These are phyloP conservation scores for Didymella exigua DNA, from an alignment of 2,329 filamentous ascomycete genomes.

Conservation along the genomic window DNA sequence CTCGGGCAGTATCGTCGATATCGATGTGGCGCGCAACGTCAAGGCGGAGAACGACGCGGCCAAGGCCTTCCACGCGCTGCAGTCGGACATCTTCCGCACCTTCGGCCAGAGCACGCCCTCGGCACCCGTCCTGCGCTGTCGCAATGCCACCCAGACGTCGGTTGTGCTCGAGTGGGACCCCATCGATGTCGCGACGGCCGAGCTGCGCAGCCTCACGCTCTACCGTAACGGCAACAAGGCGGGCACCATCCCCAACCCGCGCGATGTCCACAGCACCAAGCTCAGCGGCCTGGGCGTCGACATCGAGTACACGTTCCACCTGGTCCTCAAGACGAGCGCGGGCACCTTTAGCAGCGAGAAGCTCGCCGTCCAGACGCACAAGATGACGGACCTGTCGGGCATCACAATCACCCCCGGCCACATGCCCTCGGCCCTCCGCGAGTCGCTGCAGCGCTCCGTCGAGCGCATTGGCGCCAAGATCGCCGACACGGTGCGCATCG, in stretches of 20 bases:
- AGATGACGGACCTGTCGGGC: slow-evolving; percentile 96
- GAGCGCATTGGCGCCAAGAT: slow-evolving; percentile 92
- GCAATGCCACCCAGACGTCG: slow-evolving; percentile 98
- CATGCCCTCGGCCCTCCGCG: slow-evolving; percentile 73
- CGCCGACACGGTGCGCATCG: slow-evolving; percentile 87
- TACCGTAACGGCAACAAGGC: slow-evolving; percentile 98
- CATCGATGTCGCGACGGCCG: slow-evolving; percentile 88
- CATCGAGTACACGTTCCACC: slow-evolving; percentile 92
- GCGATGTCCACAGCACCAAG: slow-evolving; percentile 92
- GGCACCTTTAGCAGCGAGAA: slow-evolving; percentile 86
- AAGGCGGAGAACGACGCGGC: slow-evolving; percentile 76
- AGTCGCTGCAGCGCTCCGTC: slow-evolving; percentile 75
- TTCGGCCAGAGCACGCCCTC: slow-evolving; percentile 82
- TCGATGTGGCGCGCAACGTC: slow-evolving; percentile 88
- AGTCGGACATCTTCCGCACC: slow-evolving; percentile 82
- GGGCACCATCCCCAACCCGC: slow-evolving; percentile 86
- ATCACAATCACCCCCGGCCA: slow-evolving; percentile 93
- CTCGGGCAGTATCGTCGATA: slow-evolving; percentile 96
- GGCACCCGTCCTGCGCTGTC: slow-evolving; percentile 81
- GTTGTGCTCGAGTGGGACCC: slow-evolving; percentile 98
- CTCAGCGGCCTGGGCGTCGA: slow-evolving; percentile 96
- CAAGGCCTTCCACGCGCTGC: slow-evolving; percentile 79
- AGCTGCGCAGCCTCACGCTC: slow-evolving; percentile 84
- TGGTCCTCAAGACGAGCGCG: slow-evolving; percentile 87
- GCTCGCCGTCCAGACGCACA: slow-evolving; percentile 87